These are phyloP conservation scores for Coniella vitis DNA, from an alignment of 2,329 filamentous ascomycete species.

Conservation along the genomic window DNA sequence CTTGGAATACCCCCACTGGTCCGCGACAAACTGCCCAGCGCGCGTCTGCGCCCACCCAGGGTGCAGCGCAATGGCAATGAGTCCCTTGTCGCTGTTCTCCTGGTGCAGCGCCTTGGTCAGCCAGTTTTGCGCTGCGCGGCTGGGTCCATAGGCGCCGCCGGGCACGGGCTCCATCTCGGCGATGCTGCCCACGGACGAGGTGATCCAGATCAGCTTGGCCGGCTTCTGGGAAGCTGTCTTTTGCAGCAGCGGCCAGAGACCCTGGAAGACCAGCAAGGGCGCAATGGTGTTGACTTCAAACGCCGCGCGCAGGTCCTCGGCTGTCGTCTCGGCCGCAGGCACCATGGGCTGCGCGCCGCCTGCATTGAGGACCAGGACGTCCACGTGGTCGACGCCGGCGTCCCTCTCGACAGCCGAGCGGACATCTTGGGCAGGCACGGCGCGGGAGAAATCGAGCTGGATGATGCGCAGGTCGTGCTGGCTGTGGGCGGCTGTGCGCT, in stretches of 20 bases:
- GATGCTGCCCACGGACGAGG: conserved; percentile 26
- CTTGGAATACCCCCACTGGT: background rate
- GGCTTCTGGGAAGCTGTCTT: conserved; percentile 21
- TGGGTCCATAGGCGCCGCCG: conserved; percentile 34
- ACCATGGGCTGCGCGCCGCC: conserved; percentile 31
- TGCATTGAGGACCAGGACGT: conserved; percentile 48
- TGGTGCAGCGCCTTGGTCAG: conserved; percentile 25
- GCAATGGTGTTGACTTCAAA: conserved; percentile 37
- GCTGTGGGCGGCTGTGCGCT: conserved; percentile 20
- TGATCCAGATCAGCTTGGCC: conserved; percentile 25
- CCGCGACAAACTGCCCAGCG: conserved; percentile 2
- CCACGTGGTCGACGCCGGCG: conserved; percentile 33
- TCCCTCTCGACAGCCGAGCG: background rate
- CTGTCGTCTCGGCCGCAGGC: conserved; percentile 25
- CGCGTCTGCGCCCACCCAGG: conserved; percentile 25
- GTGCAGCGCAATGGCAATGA: conserved; percentile 27
- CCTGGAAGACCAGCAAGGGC: conserved; percentile 37
- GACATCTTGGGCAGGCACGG: conserved; percentile 19
- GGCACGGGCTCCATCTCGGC: conserved; percentile 23
- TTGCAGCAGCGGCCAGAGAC: conserved; percentile 32
- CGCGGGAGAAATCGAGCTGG: conserved; percentile 30
- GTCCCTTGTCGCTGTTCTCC: conserved; percentile 23
- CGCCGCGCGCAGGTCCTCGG: conserved; percentile 30
- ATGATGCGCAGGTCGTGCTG: conserved; percentile 26
- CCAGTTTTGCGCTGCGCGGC: conserved; percentile 32